A percentile compares a stretch with the other conserved stretches of the same genome.
These are phyloP conservation scores for Lactarius tabidus DNA, from an alignment of 768 basidiomycete genomes.

Conservation along the genomic window DNA sequence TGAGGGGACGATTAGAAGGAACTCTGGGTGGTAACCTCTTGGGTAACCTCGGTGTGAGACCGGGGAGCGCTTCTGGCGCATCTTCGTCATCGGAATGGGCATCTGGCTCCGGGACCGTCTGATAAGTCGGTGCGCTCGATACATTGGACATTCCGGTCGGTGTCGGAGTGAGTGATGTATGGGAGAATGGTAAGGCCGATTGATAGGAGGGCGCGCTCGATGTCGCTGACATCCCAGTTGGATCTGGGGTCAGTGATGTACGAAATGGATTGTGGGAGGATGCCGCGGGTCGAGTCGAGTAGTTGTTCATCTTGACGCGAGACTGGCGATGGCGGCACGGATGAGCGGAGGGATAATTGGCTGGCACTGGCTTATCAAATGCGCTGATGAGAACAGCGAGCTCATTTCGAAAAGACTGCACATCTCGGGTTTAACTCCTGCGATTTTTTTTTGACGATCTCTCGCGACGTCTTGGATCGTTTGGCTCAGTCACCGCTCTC, in stretches of 20 bases:
- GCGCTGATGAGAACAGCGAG: background rate
- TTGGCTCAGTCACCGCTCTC: slow-evolving; percentile 63
- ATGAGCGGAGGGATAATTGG: background rate
- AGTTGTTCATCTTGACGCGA: background rate
- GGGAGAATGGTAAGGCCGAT: background rate
- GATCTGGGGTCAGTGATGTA: slow-evolving; percentile 9
- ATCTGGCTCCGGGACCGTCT: background rate
- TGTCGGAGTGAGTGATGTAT: background rate
- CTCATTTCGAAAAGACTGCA: slow-evolving; percentile 57
- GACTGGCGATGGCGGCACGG: background rate
- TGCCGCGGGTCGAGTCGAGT: background rate
- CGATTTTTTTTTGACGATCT: slow-evolving; percentile 56
- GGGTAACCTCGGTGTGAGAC: slow-evolving; percentile 3
- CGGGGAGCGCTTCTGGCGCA: slow-evolving; percentile 11
- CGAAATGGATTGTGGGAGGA: slow-evolving; percentile 22
- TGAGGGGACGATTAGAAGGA: background rate
- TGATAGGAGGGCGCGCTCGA: slow-evolving; percentile 5
- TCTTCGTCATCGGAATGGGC: slow-evolving; percentile 5
- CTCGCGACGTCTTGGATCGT: slow-evolving; percentile 52
- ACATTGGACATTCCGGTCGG: slow-evolving; percentile 1
- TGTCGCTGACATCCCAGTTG: slow-evolving; percentile 8
- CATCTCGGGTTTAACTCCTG: slow-evolving; percentile 69
- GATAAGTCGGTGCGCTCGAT: slow-evolving; percentile 6
- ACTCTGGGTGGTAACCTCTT: background rate
- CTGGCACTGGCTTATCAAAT: background rate